Percentiles rank a stretch among this genome's conserved stretches.
Conservation (phyloP, 371 early-diverging fungal genomes). For the Mucor circinelloides region DNA sequence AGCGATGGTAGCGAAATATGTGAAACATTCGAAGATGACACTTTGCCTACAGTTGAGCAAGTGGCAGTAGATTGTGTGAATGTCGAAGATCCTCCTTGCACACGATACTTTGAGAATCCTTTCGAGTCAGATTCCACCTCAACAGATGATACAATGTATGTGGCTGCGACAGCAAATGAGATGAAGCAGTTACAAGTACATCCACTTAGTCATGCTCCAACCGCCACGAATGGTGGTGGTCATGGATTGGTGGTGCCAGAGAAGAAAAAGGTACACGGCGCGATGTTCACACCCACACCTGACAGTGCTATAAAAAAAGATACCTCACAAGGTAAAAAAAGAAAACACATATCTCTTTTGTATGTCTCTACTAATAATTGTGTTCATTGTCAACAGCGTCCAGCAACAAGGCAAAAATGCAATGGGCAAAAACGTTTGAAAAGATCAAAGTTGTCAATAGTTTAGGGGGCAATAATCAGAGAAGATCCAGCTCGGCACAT, state of each 20-base stretch:
- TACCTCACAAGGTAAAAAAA: not conserved
- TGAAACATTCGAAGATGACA: conserved; percentile 24
- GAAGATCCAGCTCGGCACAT: conserved; percentile 10
- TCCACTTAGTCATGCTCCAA: not conserved
- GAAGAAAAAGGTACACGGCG: not conserved
- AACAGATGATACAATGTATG: conserved; percentile 7
- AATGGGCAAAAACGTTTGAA: conserved; percentile 32
- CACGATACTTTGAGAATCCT: conserved; percentile 48
- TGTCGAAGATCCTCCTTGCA: conserved; percentile 13
- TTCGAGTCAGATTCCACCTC: conserved; percentile 33
- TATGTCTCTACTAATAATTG: not conserved
- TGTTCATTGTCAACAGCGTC: not conserved
- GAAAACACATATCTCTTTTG: not conserved
- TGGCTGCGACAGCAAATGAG: not conserved
- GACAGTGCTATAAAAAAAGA: not conserved
- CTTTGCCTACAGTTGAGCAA: conserved; percentile 47
- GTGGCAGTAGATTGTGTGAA: conserved; percentile 7
- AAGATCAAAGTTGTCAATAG: conserved; percentile 28
- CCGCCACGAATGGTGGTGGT: not conserved
- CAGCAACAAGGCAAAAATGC: conserved; percentile 17
- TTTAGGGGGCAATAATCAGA: conserved; percentile 1
- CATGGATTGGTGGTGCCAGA: not conserved
- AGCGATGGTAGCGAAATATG: conserved; percentile 5
- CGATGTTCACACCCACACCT: not conserved
- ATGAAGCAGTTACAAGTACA: not conserved